Conservation (phyloP, 805 yeast genomes). For the Ascoidea tarda region DNA sequence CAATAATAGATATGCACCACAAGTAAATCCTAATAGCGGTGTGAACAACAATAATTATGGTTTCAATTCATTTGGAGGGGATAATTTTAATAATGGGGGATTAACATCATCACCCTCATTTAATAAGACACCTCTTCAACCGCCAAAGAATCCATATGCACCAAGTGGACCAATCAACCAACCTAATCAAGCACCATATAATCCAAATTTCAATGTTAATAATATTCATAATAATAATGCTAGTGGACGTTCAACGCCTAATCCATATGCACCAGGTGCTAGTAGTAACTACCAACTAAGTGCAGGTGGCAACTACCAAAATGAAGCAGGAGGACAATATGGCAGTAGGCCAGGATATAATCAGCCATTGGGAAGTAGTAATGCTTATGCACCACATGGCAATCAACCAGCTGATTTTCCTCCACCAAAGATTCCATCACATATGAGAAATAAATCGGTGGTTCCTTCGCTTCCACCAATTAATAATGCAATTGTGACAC, state of each 20-base stretch:
- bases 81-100: background rate
- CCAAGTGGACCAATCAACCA: conserved; percentile 10
- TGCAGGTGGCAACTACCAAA: background rate
- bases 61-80: background rate
- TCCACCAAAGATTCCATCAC: conserved; percentile 11
- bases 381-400: conserved; percentile 17
- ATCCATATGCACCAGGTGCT: background rate
- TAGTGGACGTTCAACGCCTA: background rate
- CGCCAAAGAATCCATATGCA: conserved; percentile 17
- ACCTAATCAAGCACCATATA: background rate
- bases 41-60: background rate
- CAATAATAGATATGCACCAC: conserved; percentile 23
- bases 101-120: conserved; percentile 5
- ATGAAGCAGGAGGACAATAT: too few relatives aligned
- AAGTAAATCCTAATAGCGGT: background rate
- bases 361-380: conserved; percentile 2
- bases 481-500: conserved; percentile 4
- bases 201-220: too few relatives aligned
- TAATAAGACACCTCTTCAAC: conserved; percentile 6
- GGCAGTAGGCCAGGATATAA: background rate
- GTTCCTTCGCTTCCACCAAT: conserved; percentile 12
- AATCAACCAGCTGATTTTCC: conserved; percentile 27
- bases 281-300: background rate
- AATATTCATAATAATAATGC: background rate
- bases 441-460: conserved; percentile 4